Conservation (phyloP, 2,329 filamentous ascomycete genomes). For the Scolecobasidium constrictum region DNA sequence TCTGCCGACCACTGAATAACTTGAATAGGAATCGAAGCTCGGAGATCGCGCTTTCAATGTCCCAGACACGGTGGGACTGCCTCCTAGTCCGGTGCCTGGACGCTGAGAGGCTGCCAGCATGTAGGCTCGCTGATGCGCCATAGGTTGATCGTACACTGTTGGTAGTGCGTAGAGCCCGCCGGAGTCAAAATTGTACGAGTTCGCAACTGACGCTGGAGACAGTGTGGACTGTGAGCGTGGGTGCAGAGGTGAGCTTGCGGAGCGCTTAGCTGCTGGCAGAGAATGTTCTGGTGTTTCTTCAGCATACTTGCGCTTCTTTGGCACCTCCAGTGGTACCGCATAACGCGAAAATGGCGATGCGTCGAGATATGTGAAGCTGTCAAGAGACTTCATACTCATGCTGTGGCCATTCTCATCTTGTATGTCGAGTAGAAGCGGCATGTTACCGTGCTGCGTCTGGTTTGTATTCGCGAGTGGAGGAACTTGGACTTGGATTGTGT, state of each 20-base stretch:
- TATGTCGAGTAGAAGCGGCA: conserved; percentile 50
- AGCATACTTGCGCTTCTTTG: conserved; percentile 47
- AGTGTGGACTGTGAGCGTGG: neutral
- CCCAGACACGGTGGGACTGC: conserved; percentile 16
- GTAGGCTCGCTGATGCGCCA: conserved; percentile 15
- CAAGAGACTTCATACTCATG: conserved; percentile 43
- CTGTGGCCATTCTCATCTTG: conserved; percentile 44
- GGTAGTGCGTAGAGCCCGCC: conserved; percentile 10
- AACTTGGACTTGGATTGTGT: conserved; percentile 60
- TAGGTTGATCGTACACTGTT: conserved; percentile 3
- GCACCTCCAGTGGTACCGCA: conserved; percentile 26
- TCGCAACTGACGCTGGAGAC: neutral
- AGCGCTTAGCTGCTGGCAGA: conserved; percentile 38
- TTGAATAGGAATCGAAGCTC: conserved; percentile 23
- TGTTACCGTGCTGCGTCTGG: conserved; percentile 39
- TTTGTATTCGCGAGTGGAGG: conserved; percentile 53
- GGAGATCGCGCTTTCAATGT: conserved; percentile 25
- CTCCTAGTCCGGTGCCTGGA: conserved; percentile 13
- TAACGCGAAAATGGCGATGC: conserved; percentile 22
- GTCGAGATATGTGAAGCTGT: conserved; percentile 51
- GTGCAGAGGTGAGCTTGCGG: conserved; percentile 14
- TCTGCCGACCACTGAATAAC: conserved; percentile 34
- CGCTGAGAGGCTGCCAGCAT: conserved; percentile 10
- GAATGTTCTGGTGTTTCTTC: conserved; percentile 35
- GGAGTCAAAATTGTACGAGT: conserved; percentile 13